Conservation (phyloP, 2,329 filamentous ascomycete genomes). For the Colletotrichum sp. region DNA sequence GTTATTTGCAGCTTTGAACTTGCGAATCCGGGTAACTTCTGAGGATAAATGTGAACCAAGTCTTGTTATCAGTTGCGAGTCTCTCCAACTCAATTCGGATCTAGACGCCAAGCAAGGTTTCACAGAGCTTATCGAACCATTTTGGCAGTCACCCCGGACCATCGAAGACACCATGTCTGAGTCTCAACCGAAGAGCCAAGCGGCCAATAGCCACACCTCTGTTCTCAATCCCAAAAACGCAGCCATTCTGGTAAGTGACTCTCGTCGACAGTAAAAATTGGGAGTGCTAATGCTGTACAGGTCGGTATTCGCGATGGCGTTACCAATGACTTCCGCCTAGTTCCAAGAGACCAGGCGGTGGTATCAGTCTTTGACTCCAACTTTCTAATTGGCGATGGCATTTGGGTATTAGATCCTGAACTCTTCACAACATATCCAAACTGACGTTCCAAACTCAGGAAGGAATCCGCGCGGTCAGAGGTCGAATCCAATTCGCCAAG, state of each 20-base stretch:
- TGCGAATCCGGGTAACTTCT: neutral
- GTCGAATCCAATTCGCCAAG: constrained; percentile 29
- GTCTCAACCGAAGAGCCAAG: neutral
- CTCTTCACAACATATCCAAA: neutral
- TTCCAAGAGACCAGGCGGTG: constrained; percentile 25
- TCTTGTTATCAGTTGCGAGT: neutral
- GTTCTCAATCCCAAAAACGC: constrained; percentile 29
- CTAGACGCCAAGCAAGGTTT: neutral
- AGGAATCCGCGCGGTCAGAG: constrained; percentile 28
- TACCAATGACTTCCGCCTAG: constrained; percentile 25
- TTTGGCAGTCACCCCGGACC: neutral
- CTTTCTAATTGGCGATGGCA: constrained; percentile 32
- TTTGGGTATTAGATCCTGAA: constrained; percentile 23
- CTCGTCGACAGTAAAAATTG: neutral
- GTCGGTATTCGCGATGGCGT: constrained; percentile 32
- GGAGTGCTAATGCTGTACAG: neutral
- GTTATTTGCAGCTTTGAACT: neutral
- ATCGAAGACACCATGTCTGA: neutral
- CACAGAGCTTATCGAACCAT: neutral
- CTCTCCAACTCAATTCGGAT: neutral
- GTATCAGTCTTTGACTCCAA: constrained; percentile 33
- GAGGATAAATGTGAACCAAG: neutral
- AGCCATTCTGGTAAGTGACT: constrained; percentile 22
- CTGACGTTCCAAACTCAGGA: constrained; percentile 20
- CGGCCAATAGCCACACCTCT: constrained; percentile 23